Evolutionary conservation across 305 asterid genomes (phyloP), one percentile per base, ranked within the genome.

Genomic region (Coffea humblotiana): DNA sequence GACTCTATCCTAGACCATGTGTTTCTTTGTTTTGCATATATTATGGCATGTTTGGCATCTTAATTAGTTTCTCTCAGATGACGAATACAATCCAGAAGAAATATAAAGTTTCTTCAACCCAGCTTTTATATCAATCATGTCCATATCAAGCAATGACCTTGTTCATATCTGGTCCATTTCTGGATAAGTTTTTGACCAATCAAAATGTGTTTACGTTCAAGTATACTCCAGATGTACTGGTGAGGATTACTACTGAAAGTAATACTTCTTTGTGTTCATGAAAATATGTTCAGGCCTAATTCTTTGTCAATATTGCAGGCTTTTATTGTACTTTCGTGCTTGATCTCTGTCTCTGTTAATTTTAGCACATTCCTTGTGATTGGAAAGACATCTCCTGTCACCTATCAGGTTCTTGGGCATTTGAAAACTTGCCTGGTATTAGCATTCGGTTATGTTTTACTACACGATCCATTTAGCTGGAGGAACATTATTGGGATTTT

Each of bases 331-430:
- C 83, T 91, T n/a, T 91, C 97, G 84, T 92, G 95, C 89, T 85
- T 91, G 72, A 91, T 92, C 83, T 92, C 97, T 11, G 95, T 92
- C 69, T 91, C 97, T 11, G 95, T 91, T 79, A 92, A 92, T 91
- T 92, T 92, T 86, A 92, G 97, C 86, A 92, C 97, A 86, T 92
- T 92, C 85, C 85, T 92, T 80, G 95, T 92, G n/a, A 92, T 92
- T 14, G 95, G 97, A 75, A 92, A 91, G 89, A 92, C 97, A 77
- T 92, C 97, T 35, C 97, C 97, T 8, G 97, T 92, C 80, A 92
- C 97, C 61, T 92, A 92, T 85, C 97, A 92, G 87, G 97, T 92
- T 84, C 88, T 92, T 37, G 97, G 97, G 56, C 97, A 92, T 88
- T 83, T 91, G 71, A 92, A 92, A 81, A 92, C 97, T 29, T 92